phyloP scores from a whole-genome alignment of 495 filamentous ascomycete species.

The Viridothelium virens region DNA sequence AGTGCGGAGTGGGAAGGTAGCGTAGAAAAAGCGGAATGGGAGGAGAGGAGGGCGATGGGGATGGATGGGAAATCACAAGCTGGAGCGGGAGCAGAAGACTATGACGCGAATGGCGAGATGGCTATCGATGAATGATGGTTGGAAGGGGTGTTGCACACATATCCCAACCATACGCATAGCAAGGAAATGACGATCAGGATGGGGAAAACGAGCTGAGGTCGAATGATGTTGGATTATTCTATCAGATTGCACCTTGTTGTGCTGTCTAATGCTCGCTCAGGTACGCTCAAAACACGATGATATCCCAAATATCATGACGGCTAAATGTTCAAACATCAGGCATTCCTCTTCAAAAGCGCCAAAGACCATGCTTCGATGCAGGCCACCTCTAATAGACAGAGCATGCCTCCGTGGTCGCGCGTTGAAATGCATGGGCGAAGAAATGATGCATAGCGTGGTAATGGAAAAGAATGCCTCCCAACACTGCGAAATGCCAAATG shows the following conservation, averaged over 20 bases:
- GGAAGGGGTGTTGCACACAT: too few relatives aligned
- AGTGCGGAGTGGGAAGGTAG: not conserved
- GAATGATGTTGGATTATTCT: not conserved
- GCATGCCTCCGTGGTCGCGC: constrained; percentile 54
- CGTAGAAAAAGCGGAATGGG: not conserved
- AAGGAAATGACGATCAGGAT: too few relatives aligned
- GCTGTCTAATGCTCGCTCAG: not conserved
- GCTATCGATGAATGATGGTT: constrained; percentile 1
- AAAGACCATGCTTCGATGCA: not conserved
- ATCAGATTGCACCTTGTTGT: not conserved
- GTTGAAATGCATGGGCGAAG: constrained; percentile 73
- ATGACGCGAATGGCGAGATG: not conserved
- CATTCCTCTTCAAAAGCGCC: not conserved
- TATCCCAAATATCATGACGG: too few relatives aligned
- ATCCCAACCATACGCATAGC: too few relatives aligned
- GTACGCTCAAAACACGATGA: not conserved
- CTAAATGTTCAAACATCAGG: not conserved
- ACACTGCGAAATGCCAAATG: constrained; percentile 91
- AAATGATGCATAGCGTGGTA: constrained; percentile 94
- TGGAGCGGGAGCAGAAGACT: not conserved
- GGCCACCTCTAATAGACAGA: constrained; percentile 27
- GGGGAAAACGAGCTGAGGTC: not conserved
- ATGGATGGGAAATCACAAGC: not conserved
- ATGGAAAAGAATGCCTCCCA: constrained; percentile 95
- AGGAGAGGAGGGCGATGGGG: not conserved